Percentiles rank a stretch among this genome's conserved stretches.
phyloP scores from a whole-genome alignment of 352 stramenopile species.

The Saprolegnia diclina region DNA sequence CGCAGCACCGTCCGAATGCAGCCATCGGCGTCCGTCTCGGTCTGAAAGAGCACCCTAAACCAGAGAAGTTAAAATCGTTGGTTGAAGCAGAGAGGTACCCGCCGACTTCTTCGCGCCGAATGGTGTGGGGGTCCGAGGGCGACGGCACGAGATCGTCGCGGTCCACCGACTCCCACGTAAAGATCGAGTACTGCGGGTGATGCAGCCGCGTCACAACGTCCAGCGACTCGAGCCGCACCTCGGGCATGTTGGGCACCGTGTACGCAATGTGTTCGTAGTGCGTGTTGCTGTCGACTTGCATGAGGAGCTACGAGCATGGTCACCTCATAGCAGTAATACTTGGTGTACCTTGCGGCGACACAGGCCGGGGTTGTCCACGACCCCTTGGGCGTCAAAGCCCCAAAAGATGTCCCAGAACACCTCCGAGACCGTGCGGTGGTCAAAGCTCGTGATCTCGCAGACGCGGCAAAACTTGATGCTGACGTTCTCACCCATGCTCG shows the following conservation, averaged over 20 bases:
- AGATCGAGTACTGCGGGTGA: conserved; percentile 19
- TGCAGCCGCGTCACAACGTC: conserved; percentile 12
- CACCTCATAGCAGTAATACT: neutral
- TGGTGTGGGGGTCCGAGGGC: neutral
- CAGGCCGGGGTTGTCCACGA: conserved; percentile 13
- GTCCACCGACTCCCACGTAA: conserved; percentile 26
- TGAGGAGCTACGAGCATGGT: conserved; percentile 1
- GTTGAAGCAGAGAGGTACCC: neutral
- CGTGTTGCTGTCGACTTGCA: neutral
- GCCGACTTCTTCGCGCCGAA: conserved; percentile 26
- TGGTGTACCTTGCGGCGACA: conserved; percentile 21
- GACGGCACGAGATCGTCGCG: conserved; percentile 19
- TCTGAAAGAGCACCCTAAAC: conserved; percentile 24
- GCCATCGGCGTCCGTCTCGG: conserved; percentile 17
- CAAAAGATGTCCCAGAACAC: conserved; percentile 25
- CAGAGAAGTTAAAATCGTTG: neutral
- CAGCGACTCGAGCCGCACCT: conserved; percentile 22
- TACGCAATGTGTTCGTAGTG: conserved; percentile 27
- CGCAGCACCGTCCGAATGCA: conserved; percentile 21
- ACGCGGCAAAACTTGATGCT: conserved; percentile 28
- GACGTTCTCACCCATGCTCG: conserved; percentile 21
- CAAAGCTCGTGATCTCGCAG: conserved; percentile 27
- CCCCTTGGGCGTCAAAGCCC: conserved; percentile 12
- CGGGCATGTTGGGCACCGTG: conserved; percentile 21
- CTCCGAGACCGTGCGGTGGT: conserved; percentile 25